These are phyloP conservation scores for Prunus fruticosa DNA, from an alignment of 306 rosid genomes.

Conservation along the genomic window DNA sequence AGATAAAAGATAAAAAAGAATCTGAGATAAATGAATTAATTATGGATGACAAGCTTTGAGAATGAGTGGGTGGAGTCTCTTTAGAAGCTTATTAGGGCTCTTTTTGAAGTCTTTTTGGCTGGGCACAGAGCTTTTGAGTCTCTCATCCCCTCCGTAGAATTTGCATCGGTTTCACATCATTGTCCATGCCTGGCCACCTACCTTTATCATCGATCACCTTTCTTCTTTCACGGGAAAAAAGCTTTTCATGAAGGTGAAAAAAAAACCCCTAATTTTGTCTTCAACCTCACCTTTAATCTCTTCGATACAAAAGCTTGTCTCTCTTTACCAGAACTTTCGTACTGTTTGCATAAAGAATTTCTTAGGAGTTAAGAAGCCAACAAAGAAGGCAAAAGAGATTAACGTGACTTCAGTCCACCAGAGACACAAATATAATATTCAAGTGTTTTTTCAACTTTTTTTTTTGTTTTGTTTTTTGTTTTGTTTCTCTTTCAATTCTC, in stretches of 20 bases:
- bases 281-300: constrained; percentile 20
- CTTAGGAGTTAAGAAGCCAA: constrained; percentile 2
- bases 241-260: constrained; percentile 22
- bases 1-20: neutral
- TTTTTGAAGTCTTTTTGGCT: constrained; percentile 7
- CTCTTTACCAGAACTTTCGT: neutral
- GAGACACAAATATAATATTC: neutral
- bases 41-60: neutral
- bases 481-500: no score
- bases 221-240: neutral
- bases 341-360: neutral
- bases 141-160: neutral
- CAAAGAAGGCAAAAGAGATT: neutral
- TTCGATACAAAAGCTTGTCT: neutral
- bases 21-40: neutral
- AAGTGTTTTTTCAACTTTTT: neutral
- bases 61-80: constrained; percentile 4
- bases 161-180: constrained; percentile 26
- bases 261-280: neutral
- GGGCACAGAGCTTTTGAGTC: constrained; percentile 5
- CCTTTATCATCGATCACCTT: constrained; percentile 17
- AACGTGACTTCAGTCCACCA: neutral
- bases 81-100: neutral
- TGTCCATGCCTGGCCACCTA: neutral
- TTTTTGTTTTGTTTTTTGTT: no score